Evolutionary conservation across 2,329 filamentous ascomycete genomes (phyloP), one percentile per base, ranked within the genome.

Genomic region (Phoma sp.): DNA sequence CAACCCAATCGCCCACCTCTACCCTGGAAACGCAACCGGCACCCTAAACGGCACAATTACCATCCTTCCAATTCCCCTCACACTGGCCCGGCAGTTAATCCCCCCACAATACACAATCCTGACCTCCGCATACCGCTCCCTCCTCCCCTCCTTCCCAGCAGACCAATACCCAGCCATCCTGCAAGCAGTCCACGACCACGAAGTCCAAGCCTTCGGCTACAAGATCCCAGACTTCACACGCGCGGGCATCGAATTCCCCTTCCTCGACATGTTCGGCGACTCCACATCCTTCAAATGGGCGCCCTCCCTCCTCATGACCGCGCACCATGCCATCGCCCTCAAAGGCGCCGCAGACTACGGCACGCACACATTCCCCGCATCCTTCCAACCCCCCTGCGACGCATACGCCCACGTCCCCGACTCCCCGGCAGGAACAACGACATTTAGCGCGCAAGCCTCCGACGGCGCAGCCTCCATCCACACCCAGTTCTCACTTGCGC

Each of bases 81-180:
- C 67, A 3, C 66, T 76, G 1, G 83, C 82, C 7, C 77, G 80
- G 10, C 64, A 72, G 17, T 63, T 84, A 17, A 78, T 85, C 17
- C 83, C 83, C 0, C 30, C 75, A 0, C 68, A 80, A 62, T 84
- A 80, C 64, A 61, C 66, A 12, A 84, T 85, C 59, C 69, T 83
- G 42, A 81, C 80, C 54, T 62, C 71, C n/a, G 79, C 79, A 5
- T 83, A 82, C 60, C 73, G 76, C 9, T 60, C 69, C 5, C 65
- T 83, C 15, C 71, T 84, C 4, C 82, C 82, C 1, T 62, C 70
- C 4, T 83, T 85, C 29, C 81, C 82, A 0, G 51, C 66, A 10
- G 80, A 77, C 59, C 81, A 78, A 77, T 86, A 84, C 59, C 83
- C 83, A 1, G 78, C 83, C 33, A 57, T 84, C 49, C 59, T 83